Base-by-base conservation (phyloP, 352 stramenopile genomes). In the Phytophthora agathidicida region DNA sequence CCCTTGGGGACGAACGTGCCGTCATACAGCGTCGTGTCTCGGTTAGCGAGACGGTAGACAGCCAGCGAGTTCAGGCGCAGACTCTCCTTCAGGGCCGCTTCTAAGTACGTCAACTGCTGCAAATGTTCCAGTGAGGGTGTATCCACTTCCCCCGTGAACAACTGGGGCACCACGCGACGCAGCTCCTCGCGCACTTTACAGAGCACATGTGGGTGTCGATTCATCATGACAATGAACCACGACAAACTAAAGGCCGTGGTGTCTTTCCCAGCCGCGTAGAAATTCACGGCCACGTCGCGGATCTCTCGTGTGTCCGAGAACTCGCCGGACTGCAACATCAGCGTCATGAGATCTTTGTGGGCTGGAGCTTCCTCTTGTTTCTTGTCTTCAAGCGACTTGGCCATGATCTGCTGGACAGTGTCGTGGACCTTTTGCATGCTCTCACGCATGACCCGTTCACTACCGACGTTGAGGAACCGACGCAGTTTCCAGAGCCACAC, bases 141-240 rank as follows among this genome's bases (percentile, higher is more conserved):
- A 27, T 66, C 52, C 14, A 72, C 19, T 19, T 49, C 32, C 10
- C 68, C 61, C 3, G 54, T 57, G 17, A 47, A 39, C 32, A 81
- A 28, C 14, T 41, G 42, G 0, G 71, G 68, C 0, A 65, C 46
- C 19, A 79, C 70, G 17, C 14, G 30, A 24, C 42, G 47, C 1
- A 86, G 41, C 45, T 87, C 77, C 4, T 68, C 59, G 9, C 63
- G 62, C 3, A 86, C 53, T 36, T 76, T 81, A 11, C 53, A 56
- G 17, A 78, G 55, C 9, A 85, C 75, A 7, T 56, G 33, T 5
- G 75, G 72, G 48, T 90, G 52, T 28, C 66, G 69, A 37, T 68
- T 71, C 45, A 95, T 68, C 64, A 87, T 82, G 42, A 88, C 77
- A 20, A 94, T 57, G 46, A 89, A 83, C 78, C 80, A 93, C 14